These are phyloP conservation scores for Odontarrhena argentea DNA, from an alignment of 345 rosid species.

Conservation along the genomic window DNA sequence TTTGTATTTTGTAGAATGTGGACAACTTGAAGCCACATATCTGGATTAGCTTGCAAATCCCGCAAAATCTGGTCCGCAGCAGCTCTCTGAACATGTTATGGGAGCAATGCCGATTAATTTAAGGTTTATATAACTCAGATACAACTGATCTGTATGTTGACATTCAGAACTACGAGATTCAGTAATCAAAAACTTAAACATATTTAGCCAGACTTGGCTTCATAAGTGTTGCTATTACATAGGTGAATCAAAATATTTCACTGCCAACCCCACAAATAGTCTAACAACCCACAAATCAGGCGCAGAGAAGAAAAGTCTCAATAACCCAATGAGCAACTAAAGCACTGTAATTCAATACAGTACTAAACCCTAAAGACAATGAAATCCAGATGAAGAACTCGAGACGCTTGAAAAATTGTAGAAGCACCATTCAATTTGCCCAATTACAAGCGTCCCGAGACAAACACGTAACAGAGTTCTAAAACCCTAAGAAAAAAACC, in stretches of 20 bases:
- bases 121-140: constrained; percentile 4
- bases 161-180: background rate
- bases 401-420: background rate
- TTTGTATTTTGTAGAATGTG: constrained; percentile 79
- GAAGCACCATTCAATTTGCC: background rate
- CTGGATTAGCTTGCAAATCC: constrained; percentile 93
- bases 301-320: background rate
- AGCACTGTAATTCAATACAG: constrained; percentile 16
- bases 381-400: constrained; percentile 13
- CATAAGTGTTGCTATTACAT: background rate
- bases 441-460: background rate
- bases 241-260: background rate
- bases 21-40: constrained; percentile 99
- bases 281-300: constrained; percentile 18
- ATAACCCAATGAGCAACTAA: constrained; percentile 9
- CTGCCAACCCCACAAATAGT: constrained; percentile 1
- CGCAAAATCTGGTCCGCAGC: constrained; percentile 96
- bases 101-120: constrained; percentile 22
- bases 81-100: constrained; percentile 61
- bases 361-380: constrained; percentile 17
- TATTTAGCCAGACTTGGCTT: background rate
- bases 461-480: constrained; percentile 1
- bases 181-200: background rate
- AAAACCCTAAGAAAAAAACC: constrained; percentile 29
- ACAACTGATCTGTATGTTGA: constrained; percentile 21